Base-by-base conservation (phyloP, 495 filamentous ascomycete genomes). In the Penicillium riverlandense region DNA sequence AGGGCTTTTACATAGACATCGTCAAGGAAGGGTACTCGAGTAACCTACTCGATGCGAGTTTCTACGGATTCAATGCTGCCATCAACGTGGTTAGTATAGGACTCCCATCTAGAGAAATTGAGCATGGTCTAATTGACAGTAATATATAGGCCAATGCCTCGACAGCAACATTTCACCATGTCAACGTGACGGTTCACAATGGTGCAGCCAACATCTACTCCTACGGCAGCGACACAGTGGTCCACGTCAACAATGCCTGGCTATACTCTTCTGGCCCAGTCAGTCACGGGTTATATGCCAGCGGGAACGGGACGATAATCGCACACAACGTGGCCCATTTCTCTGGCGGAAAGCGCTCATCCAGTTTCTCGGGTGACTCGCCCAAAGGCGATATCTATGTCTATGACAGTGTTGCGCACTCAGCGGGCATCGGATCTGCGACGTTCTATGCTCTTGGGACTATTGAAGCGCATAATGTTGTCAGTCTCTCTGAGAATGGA, bases 261-360 rank as follows among this genome's bases (percentile, higher is more conserved):
- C 44, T 56, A 6, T 56, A 56, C 41, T 49, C 45, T 13, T 56
- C 53, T 2, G 53, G 53, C 0, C 53, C 53, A 1, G 46, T 53
- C 2, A 44, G 43, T 3, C 53, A 53, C 33, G 49, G 46, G 4
- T 37, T 56, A 5, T 56, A 56, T 13, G 53, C 53, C 1, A 40
- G 45, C 5, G 53, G 49, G 1, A 47, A 56, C 12, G 53, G 53
- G 6, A 56, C 53, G 14, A 47, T 53, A 12, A 29, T 41, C 8
- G 53, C 34, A 11, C 38, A 14, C 27, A 50, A 53, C 27, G 9
- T 53, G 1, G 40, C 43, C 6, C 33, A 45, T 14, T 53, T 46
- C 33, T 49, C 53, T 14, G 53, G 53, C 2, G 53, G 53, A n/a
- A 22, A 47, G 13, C 49, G 53, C 8, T 52, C 41, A 1, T 56